Evolutionary conservation across 768 basidiomycete species (phyloP).

Genomic region (Crucibulum laeve): DNA sequence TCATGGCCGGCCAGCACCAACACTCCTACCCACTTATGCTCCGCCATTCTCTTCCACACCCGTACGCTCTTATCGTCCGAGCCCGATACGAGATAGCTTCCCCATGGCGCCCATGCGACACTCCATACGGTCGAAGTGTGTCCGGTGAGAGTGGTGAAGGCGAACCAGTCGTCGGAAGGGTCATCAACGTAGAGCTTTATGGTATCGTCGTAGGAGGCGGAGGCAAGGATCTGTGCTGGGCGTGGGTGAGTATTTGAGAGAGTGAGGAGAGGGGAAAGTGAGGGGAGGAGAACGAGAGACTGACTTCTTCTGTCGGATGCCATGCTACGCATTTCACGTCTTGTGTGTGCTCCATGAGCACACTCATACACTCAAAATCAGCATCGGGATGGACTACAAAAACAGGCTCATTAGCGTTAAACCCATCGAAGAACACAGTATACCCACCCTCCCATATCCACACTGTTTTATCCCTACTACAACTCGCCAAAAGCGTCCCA

Average conservation of each 20-base stretch:
- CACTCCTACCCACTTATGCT: conserved; percentile 62
- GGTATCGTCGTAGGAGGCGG: conserved; percentile 95
- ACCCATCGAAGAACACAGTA: not conserved
- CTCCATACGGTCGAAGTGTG: conserved; percentile 93
- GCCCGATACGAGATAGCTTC: conserved; percentile 78
- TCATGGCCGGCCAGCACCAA: conserved; percentile 61
- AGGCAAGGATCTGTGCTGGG: conserved; percentile 81
- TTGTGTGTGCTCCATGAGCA: conserved; percentile 95
- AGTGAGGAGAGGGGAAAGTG: conserved; percentile 4
- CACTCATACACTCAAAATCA: conserved; percentile 93
- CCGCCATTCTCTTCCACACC: conserved; percentile 72
- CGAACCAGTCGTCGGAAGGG: conserved; percentile 92
- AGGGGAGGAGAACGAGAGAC: conserved; percentile 10
- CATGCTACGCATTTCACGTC: conserved; percentile 95
- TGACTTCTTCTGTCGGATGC: conserved; percentile 94
- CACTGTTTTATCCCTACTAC: conserved; percentile 94
- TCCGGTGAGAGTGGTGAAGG: conserved; percentile 75
- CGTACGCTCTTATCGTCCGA: conserved; percentile 84
- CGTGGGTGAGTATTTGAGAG: conserved; percentile 8
- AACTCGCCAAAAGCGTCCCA: conserved; percentile 86
- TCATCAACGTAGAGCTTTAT: conserved; percentile 93
- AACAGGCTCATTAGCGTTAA: conserved; percentile 2
- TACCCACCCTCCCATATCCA: conserved; percentile 95
- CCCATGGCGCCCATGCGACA: conserved; percentile 74
- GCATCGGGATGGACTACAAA: conserved; percentile 77